Evolutionary conservation across 2,329 filamentous ascomycete genomes (phyloP).

Genomic region (Fusarium dlaminii): DNA sequence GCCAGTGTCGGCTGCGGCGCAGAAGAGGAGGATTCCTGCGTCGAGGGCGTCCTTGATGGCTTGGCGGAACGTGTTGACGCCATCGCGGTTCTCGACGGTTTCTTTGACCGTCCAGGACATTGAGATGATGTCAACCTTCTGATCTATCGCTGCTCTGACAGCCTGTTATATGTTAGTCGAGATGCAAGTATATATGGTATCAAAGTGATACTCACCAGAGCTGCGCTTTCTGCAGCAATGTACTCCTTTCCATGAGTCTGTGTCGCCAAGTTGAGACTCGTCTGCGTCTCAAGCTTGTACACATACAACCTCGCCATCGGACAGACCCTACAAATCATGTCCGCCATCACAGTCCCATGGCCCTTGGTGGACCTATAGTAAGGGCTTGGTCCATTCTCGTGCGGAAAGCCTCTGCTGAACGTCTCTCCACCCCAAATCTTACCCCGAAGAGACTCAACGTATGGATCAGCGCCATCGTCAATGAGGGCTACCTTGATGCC

Average conservation of each 20-base stretch:
- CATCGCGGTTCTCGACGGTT: not conserved
- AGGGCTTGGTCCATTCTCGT: not conserved
- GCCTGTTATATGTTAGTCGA: not conserved
- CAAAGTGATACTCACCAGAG: not conserved
- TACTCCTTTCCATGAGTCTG: not conserved
- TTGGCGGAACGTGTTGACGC: not conserved
- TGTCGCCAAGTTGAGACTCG: not conserved
- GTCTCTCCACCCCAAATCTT: not conserved
- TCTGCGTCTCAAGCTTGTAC: conserved; percentile 23
- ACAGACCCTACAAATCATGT: not conserved
- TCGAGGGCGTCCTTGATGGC: not conserved
- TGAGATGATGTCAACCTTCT: conserved; percentile 19
- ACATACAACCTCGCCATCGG: not conserved
- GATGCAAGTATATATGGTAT: too few relatives aligned
- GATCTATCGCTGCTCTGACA: conserved; percentile 13
- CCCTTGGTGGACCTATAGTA: not conserved
- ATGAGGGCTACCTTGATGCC: not conserved
- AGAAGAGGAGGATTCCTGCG: not conserved
- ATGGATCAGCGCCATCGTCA: not conserved
- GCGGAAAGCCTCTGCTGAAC: not conserved
- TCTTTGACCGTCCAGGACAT: conserved; percentile 26
- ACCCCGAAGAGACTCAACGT: not conserved
- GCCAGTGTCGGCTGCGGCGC: not conserved
- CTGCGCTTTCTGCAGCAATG: conserved; percentile 6
- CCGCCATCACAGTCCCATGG: not conserved